Percentiles rank a stretch among this genome's conserved stretches.
Conservation (phyloP, 495 filamentous ascomycete species). For the Hyphodiscus hymeniophilus region DNA sequence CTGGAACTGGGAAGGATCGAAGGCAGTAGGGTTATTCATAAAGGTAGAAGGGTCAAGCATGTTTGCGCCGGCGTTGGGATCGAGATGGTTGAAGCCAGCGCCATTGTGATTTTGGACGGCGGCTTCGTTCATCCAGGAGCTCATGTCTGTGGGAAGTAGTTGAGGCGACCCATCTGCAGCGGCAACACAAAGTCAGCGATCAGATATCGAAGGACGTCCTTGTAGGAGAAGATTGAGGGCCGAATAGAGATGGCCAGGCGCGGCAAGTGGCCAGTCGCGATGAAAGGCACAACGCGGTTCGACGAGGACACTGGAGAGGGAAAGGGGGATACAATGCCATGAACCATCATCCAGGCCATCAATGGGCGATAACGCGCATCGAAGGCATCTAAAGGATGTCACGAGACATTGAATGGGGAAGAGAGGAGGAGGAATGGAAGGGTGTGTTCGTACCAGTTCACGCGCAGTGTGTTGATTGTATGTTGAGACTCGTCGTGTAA, state of each 20-base stretch:
- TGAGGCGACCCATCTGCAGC: constrained; percentile 47
- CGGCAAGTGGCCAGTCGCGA: constrained; percentile 18
- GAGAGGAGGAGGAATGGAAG: constrained; percentile 14
- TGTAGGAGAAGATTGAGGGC: constrained; percentile 16
- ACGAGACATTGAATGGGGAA: constrained; percentile 20
- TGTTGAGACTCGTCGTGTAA: constrained; percentile 1
- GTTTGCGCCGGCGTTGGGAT: constrained; percentile 39
- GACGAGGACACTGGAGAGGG: constrained; percentile 2
- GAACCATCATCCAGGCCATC: constrained; percentile 9
- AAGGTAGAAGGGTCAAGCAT: constrained; percentile 50
- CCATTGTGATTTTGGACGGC: constrained; percentile 65
- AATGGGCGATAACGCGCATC: constrained; percentile 3
- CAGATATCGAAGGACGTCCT: constrained; percentile 23
- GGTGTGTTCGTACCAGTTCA: constrained; percentile 22
- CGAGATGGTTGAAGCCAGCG: constrained; percentile 63
- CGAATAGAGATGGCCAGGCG: constrained; percentile 19
- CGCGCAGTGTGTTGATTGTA: constrained; percentile 6
- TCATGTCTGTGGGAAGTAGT: constrained; percentile 56
- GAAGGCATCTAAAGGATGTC: constrained; percentile 15
- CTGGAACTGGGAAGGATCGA: constrained; percentile 44
- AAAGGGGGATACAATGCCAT: constrained; percentile 16
- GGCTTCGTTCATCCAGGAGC: constrained; percentile 76
- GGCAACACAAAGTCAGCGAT: constrained; percentile 42
- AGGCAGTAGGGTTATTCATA: constrained; percentile 39
- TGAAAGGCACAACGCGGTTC: constrained; percentile 22